Base-by-base conservation (phyloP, 805 yeast species). In the Naumovozyma castellii region DNA sequence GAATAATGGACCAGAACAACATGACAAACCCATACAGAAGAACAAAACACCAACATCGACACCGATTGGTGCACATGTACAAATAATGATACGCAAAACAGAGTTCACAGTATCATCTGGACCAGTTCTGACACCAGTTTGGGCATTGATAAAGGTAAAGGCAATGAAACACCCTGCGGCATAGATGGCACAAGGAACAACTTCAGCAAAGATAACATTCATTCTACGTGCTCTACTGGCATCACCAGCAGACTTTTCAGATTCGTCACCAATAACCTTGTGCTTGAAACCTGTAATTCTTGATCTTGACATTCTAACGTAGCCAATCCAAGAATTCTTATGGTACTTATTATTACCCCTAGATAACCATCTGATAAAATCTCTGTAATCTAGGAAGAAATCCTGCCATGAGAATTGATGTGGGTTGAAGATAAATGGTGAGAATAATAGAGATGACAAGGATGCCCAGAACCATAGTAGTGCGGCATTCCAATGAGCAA, bases 381-480 rank as follows among this genome's bases (percentile, higher is more conserved):
- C 95, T 64, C 95, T 78, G 75, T 92, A 92, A 65, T 92, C 98
- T 61, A 90, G 78, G 67, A 90, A 86, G 76, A 83, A 90, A 66
- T 88, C 97, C 61, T 80, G 84, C 88, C 94, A 82, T 38, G 96
- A 78, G 65, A 88, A 92, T 71, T 92, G 97, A 68, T 90, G 97
- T 36, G 98, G 98, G 68, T 92, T 92, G 77, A 86, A 92, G 45
- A 92, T 59, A 64, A 90, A 87, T 56, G 98, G 98, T 36, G 97
- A 81, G 52, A 86, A 76, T 67, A 86, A 74, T 67, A 92, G 73
- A 3, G 97, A 84, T 36, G 87, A 72, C 52, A 87, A 69, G 15
- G 95, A 82, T 43, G 92, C 81, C 97, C 97, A 92, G 77, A 92
- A 92, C 96, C 97, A 92, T 47, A 90, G 65, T 53, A 92, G 71